Evolutionary conservation across 257 asterid species (phyloP).

Genomic region (Gardenia jasminoides): DNA sequence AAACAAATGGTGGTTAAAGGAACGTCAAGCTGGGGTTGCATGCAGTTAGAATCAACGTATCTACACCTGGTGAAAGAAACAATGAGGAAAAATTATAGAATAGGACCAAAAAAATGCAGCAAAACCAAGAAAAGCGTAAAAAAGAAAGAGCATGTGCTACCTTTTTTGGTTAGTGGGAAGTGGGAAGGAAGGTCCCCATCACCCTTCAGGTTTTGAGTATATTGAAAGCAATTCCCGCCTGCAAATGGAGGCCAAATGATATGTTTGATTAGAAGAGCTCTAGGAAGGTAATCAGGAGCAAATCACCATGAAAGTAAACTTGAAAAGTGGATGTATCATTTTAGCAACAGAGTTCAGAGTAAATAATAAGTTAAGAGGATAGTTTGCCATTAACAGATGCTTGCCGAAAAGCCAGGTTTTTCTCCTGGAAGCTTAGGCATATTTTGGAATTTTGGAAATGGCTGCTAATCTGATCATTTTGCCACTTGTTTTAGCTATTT

Average conservation of each 20-base stretch:
- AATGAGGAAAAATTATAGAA: constrained; percentile 29
- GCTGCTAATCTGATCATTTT: not conserved
- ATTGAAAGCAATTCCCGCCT: constrained; percentile 42
- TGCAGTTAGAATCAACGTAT: constrained; percentile 55
- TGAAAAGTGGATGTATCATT: not conserved
- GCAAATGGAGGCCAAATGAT: constrained; percentile 36
- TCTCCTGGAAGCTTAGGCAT: constrained; percentile 3
- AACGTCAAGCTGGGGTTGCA: constrained; percentile 27
- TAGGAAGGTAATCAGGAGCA: not conserved
- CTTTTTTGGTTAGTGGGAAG: constrained; percentile 56
- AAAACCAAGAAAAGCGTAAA: constrained; percentile 37
- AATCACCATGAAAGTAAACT: not conserved
- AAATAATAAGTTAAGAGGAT: not conserved
- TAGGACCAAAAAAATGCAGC: constrained; percentile 36
- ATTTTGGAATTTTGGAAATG: not conserved
- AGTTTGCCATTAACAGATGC: not conserved
- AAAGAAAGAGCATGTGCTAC: constrained; percentile 38
- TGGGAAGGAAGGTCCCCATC: constrained; percentile 64
- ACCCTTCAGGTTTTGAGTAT: constrained; percentile 45
- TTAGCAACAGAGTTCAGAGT: not conserved
- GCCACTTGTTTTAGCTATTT: not conserved
- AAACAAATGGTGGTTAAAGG: constrained; percentile 23
- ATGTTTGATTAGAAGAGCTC: not conserved
- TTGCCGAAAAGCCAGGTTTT: not conserved
- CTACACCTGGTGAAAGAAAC: constrained; percentile 61